Percentiles rank a stretch among this genome's conserved stretches.
Evolutionary conservation across 257 asterid genomes (phyloP).

Genomic region (Jacaranda mimosifolia): DNA sequence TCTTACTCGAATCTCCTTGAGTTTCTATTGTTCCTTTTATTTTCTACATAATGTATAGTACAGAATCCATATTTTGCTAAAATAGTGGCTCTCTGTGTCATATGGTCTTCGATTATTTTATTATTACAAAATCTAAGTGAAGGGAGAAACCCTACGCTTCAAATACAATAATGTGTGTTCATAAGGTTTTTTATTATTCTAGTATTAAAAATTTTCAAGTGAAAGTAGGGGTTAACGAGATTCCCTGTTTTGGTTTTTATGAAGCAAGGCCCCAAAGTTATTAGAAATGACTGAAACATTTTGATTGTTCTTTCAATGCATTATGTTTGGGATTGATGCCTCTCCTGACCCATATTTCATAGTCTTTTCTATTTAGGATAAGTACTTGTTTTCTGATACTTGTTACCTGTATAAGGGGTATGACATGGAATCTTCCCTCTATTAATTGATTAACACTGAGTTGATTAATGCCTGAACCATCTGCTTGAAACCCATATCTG

Average conservation of each 20-base stretch:
- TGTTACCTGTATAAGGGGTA: not conserved
- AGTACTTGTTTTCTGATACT: not conserved
- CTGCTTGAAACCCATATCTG: not conserved
- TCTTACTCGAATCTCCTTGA: too few species aligned
- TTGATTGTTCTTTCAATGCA: not conserved
- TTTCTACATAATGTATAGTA: not conserved
- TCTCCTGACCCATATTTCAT: not conserved
- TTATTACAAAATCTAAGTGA: not conserved
- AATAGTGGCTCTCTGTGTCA: not conserved
- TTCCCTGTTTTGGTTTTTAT: not conserved
- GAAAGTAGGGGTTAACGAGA: not conserved
- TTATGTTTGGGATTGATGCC: not conserved
- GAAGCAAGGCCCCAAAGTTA: not conserved
- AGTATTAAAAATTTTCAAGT: not conserved
- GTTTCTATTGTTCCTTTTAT: too few species aligned
- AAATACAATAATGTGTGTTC: not conserved
- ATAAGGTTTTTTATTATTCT: not conserved
- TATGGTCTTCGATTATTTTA: not conserved
- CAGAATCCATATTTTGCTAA: not conserved
- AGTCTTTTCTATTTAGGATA: not conserved
- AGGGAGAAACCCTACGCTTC: not conserved
- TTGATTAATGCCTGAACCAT: slow-evolving; percentile 6
- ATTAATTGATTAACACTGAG: not conserved
- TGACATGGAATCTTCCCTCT: not conserved
- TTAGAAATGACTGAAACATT: not conserved